Evolutionary conservation across 164 flowering plant genomes (phyloP).

Genomic region (Taxillus chinensis): DNA sequence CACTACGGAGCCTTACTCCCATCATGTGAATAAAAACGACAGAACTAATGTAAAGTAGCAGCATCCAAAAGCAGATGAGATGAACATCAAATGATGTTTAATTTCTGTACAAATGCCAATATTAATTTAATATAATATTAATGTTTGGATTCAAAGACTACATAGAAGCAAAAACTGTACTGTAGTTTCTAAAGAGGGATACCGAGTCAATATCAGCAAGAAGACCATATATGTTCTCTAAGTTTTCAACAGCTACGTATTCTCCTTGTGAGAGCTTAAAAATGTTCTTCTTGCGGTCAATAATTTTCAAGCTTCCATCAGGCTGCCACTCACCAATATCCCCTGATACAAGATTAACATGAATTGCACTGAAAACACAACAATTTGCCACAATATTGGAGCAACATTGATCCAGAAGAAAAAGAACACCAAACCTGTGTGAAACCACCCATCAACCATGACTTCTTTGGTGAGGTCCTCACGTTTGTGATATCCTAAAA

Average conservation of each 20-base stretch:
- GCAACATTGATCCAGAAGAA: not conserved
- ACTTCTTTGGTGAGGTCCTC: constrained; percentile 89
- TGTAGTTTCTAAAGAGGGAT: not conserved
- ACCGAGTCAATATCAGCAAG: constrained; percentile 68
- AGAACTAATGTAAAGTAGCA: too few species aligned
- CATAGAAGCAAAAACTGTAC: not conserved
- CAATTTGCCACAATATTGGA: not conserved
- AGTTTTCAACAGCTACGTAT: constrained; percentile 93
- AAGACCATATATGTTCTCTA: constrained; percentile 76
- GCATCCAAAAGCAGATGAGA: too few species aligned
- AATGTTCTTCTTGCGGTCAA: constrained; percentile 96
- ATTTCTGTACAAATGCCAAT: too few species aligned
- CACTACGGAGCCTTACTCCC: too few species aligned
- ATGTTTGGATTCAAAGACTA: not conserved
- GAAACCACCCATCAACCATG: constrained; percentile 89
- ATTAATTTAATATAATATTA: too few species aligned
- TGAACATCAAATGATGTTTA: too few species aligned
- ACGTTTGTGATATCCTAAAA: constrained; percentile 87
- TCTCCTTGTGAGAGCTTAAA: constrained; percentile 99
- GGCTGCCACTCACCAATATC: constrained; percentile 98
- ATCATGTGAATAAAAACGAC: too few species aligned
- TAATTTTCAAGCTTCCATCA: constrained; percentile 87
- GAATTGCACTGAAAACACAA: not conserved
- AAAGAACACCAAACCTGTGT: constrained; percentile 55
- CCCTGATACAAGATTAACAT: constrained; percentile 33